Base-by-base conservation (phyloP, 2,329 filamentous ascomycete species). In the Xylaria sp. region DNA sequence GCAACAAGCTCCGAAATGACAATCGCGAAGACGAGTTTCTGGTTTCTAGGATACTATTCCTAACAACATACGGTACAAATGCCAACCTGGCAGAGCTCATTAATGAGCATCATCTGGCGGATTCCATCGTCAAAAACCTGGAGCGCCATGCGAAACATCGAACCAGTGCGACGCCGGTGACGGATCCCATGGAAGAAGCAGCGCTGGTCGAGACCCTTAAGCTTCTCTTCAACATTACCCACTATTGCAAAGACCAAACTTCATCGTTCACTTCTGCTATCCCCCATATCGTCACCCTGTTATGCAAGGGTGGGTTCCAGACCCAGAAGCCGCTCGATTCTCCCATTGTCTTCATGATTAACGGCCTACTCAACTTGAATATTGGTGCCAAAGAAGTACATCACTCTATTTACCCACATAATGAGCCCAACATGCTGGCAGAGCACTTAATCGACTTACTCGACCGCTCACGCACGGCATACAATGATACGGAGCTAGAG, bases 21-120 rank as follows among this genome's bases (percentile, higher is more conserved):
- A 87, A 79, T 63, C 80, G 83, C 50, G 92, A 97, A 57, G 88
- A 96, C 63, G 92, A 97, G 67, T 97, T 97, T 71, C 78, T 97
- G 1, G 75, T 82, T 55, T 88, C 88, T n/a, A 83, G 91, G 48
- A 84, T 95, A 40, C 75, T 95, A 16, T 92, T 96, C 64, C 78
- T 94, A 9, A 83, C 87, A 26, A 95, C 91, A 0, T 95, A 95
- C 70, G 83, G 83, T 56, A 87, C 89, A 11, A 83, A 81, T n/a
- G 72, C 90, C 57, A 78, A 91, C 66, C 83, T 92, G 48, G 74
- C 80, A 17, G 73, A 77, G 2, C 78, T 94, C 8, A 82, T 93
- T 44, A 79, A 85, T 49, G 74, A 90, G 20, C 75, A 91, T 65
- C 74, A 81, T 18, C 73, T 95, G 7, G 88, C 84, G 22, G 83